These are phyloP conservation scores for Aspergillus felis DNA, from an alignment of 2,329 filamentous ascomycete species.

Conservation along the genomic window DNA sequence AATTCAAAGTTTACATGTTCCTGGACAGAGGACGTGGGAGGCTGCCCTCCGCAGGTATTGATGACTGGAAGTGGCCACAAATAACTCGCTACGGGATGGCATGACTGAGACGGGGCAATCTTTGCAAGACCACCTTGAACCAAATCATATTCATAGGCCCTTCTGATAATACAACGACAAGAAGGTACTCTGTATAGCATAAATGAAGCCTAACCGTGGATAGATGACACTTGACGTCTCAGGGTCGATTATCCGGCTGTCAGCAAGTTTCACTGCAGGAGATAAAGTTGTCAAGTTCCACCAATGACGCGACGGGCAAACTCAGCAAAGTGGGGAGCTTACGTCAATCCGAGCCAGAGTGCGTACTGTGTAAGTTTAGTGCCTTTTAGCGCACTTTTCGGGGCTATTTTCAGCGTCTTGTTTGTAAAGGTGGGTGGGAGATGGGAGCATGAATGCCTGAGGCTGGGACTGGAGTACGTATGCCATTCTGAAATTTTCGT, in stretches of 20 bases:
- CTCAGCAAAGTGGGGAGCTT: conserved; percentile 14
- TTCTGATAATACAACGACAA: too few species aligned
- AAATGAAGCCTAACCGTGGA: too few species aligned
- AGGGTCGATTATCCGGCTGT: not conserved
- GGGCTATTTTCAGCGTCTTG: not conserved
- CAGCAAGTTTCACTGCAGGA: not conserved
- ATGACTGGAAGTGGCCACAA: not conserved
- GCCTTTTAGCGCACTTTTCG: not conserved
- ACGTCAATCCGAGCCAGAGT: conserved; percentile 14
- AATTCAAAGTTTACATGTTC: not conserved
- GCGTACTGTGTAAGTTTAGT: conserved; percentile 1
- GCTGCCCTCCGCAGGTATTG: not conserved
- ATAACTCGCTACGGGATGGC: too few species aligned
- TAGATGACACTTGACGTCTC: not conserved
- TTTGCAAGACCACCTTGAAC: not conserved
- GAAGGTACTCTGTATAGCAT: too few species aligned
- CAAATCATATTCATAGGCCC: too few species aligned
- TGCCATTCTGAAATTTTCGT: not conserved
- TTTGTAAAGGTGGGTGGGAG: not conserved
- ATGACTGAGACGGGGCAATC: not conserved
- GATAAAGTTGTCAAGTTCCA: not conserved
- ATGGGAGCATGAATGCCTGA: not conserved
- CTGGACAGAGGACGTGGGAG: not conserved
- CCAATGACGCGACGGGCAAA: conserved; percentile 9
- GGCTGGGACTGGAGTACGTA: not conserved